Base-by-base conservation (phyloP, 257 asterid genomes). In the Plantago major region DNA sequence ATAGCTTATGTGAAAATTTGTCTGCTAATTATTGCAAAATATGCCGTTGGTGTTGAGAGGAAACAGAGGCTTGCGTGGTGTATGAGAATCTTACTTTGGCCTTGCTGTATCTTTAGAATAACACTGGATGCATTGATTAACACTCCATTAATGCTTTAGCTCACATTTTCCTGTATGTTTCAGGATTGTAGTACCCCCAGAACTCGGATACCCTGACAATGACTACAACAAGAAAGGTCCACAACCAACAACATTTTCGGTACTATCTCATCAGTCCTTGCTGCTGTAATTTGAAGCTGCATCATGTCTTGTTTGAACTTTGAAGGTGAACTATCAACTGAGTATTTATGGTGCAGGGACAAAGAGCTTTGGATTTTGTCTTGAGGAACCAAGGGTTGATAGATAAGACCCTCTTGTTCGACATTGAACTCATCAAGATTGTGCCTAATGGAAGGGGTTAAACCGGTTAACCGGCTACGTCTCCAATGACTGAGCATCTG, bases 151-250 rank as follows among this genome's bases (percentile, higher is more conserved):
- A 63, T 47, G 33, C 55, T 18, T 28, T 26, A 13, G n/a, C 42
- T 74, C 26, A 76, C 60, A 67, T 37, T 57, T 28, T 33, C 45
- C 48, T 68, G 60, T 22, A 52, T 58, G 40, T 48, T 73, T 63
- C 86, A 92, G 97, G 87, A 84, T 89, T 33, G 33, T 93, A 52
- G 97, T 93, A 59, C 99, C 99, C 62, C 99, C 97, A 45, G 97
- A 93, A 61, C 74, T 93, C 58, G 99, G 97, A 67, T 92, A 93
- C 74, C 97, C 96, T 15, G 97, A 89, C 44, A 77, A 83, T 69
- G 97, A 93, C 82, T 89, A 15, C 85, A 83, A 87, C 89, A 93
- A 83, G 88, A 83, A 84, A 81, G 99, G 97, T 72, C 97, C 97
- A 42, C 77, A 85, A 67, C 99, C 99, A 79, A 83, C 96, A 7